Percentiles rank a stretch among this genome's conserved stretches.
Evolutionary conservation across 169 alveolate genomes (phyloP).

Genomic region (Ichthyophthirius multifiliis): DNA sequence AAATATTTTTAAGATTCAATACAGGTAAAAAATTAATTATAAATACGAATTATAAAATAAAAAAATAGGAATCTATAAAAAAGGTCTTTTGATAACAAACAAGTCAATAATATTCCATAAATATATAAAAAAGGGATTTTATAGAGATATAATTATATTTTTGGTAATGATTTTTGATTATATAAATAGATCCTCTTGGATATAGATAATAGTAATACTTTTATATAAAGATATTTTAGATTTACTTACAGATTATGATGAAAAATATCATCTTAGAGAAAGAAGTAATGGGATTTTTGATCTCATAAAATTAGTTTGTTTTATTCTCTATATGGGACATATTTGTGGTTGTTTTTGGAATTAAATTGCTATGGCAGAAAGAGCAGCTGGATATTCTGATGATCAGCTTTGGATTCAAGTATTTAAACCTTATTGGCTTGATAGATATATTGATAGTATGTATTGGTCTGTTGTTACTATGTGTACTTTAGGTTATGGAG

Average conservation of each 20-base stretch:
- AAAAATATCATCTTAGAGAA: neutral
- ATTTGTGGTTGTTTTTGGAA: neutral
- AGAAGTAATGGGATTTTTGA: neutral
- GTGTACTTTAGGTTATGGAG: conserved; percentile 8
- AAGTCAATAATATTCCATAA: neutral
- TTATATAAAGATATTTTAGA: neutral
- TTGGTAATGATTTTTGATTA: neutral
- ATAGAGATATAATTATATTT: neutral
- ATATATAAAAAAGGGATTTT: neutral
- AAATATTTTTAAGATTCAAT: neutral
- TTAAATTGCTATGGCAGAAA: neutral
- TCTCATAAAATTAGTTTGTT: neutral
- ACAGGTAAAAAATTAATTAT: neutral
- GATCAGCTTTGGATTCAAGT: neutral
- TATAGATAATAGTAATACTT: neutral
- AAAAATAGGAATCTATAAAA: neutral
- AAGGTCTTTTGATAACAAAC: neutral
- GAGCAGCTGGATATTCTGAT: neutral
- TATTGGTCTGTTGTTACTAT: neutral
- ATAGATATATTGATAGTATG: neutral
- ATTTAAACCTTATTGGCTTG: neutral
- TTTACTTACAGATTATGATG: neutral
- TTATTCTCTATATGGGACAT: neutral
- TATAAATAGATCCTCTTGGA: neutral
- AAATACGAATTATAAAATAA: neutral